Conservation (phyloP, 805 yeast species). For the Yarrowia sp. region DNA sequence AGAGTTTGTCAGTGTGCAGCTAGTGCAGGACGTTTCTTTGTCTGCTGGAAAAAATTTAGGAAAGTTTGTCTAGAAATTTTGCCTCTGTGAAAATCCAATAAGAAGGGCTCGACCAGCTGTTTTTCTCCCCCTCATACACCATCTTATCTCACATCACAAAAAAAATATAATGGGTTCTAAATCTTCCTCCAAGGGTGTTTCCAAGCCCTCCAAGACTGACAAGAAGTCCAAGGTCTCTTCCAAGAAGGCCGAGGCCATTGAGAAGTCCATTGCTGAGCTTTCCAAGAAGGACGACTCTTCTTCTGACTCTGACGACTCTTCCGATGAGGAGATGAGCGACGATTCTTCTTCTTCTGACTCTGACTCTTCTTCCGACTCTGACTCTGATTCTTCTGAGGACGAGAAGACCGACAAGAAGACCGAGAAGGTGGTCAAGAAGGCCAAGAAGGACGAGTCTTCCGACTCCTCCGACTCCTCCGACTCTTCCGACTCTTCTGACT, state of each 20-base stretch:
- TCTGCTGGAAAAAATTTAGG: slow-evolving; percentile 14
- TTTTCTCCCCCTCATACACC: slow-evolving; percentile 10
- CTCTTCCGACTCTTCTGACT: slow-evolving; percentile 33
- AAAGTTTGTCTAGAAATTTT: slow-evolving; percentile 21
- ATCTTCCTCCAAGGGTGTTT: slow-evolving; percentile 25
- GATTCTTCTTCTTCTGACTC: slow-evolving; percentile 36
- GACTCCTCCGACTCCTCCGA: slow-evolving; percentile 34
- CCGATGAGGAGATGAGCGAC: slow-evolving; percentile 38
- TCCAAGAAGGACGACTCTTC: slow-evolving; percentile 34
- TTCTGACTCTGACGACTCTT: slow-evolving; percentile 30
- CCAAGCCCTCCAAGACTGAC: slow-evolving; percentile 27
- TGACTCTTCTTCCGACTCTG: slow-evolving; percentile 36
- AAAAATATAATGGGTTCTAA: slow-evolving; percentile 24
- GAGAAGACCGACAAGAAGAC: slow-evolving; percentile 44
- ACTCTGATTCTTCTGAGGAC: slow-evolving; percentile 33
- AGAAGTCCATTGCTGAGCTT: slow-evolving; percentile 20
- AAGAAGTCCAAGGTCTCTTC: slow-evolving; percentile 27
- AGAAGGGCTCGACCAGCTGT: slow-evolving; percentile 8
- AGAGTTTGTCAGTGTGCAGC: neutral
- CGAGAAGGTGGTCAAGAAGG: slow-evolving; percentile 59
- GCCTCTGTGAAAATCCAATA: slow-evolving; percentile 1
- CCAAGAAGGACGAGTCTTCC: slow-evolving; percentile 41
- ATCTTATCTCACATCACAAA: neutral
- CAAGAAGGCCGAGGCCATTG: slow-evolving; percentile 25
- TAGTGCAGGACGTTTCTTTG: slow-evolving; percentile 18